Conservation (phyloP, 768 basidiomycete species). For the Auricularia heimuer region DNA sequence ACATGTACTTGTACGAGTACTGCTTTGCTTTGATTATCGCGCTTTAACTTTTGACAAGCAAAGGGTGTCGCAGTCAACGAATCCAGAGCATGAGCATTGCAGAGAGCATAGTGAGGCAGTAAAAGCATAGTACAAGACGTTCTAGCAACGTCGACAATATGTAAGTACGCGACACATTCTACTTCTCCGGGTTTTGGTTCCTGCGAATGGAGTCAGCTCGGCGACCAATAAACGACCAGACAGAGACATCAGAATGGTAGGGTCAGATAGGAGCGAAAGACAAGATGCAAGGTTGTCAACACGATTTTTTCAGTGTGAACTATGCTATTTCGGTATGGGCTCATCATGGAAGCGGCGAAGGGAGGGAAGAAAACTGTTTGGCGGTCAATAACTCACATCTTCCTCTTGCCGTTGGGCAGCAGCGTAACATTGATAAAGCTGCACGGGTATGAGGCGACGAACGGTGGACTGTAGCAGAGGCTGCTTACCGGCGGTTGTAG, state of each 20-base stretch:
- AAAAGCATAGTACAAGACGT: neutral
- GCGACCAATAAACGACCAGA: neutral
- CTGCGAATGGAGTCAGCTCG: slow-evolving; percentile 22
- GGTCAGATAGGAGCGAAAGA: slow-evolving; percentile 99
- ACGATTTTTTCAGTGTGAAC: slow-evolving; percentile 87
- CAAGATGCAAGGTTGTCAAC: slow-evolving; percentile 82
- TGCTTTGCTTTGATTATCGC: neutral
- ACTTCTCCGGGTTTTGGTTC: slow-evolving; percentile 62
- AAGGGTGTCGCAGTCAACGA: too few species aligned
- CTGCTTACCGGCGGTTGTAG: slow-evolving; percentile 79
- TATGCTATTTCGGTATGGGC: slow-evolving; percentile 52
- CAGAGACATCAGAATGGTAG: neutral
- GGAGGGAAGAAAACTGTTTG: neutral
- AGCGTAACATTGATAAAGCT: slow-evolving; percentile 89
- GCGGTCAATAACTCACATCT: slow-evolving; percentile 63
- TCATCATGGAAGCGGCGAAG: slow-evolving; percentile 4
- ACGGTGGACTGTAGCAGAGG: slow-evolving; percentile 9
- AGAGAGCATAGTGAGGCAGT: neutral
- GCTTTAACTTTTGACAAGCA: neutral
- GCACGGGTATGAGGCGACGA: neutral
- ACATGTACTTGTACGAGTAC: neutral
- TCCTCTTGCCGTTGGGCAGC: slow-evolving; percentile 84
- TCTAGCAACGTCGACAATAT: neutral
- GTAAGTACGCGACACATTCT: slow-evolving; percentile 15
- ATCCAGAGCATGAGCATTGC: neutral